Base-by-base conservation (phyloP, 768 basidiomycete genomes). In the Pulveroboletus sp. region DNA sequence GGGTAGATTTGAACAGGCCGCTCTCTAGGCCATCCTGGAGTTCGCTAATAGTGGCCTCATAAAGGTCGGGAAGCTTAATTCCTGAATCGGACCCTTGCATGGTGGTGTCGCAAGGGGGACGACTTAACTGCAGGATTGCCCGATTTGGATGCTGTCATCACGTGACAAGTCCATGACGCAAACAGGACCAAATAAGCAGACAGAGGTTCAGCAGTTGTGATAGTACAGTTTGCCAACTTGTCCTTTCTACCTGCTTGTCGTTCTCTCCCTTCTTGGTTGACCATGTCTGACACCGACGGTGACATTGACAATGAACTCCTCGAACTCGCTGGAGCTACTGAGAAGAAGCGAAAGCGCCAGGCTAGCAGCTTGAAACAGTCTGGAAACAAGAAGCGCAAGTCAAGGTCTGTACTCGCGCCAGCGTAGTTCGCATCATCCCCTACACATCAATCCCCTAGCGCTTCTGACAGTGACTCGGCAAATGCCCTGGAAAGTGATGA, bases 261-360 rank as follows among this genome's bases (percentile, higher is more conserved):
- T 39, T 35, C 45, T 39, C 40, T 26, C 27, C 38, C 24, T 32
- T 40, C 52, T 39, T 46, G 6, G 6, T 41, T 46, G 17, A 54
- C 54, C 53, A 77, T 79, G 77, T 76, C 78, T 37, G 77, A 77
- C 65, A 71, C 75, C 39, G 76, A 78, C 59, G 73, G 73, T 27
- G 71, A 80, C 56, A 71, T 79, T 40, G 73, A 73, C 61, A 86
- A 89, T 58, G 86, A 92, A 64, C 81, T 93, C 26, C 82, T 93
- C 38, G 88, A 80, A 60, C 84, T 93, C 39, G 86, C 86, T 0
- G 89, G 84, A 1, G 86, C 80, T 1, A 73, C 71, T 31, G 72
- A 80, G 44, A 83, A 85, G 64, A 86, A 83, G 66, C 83, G 83
- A 55, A 84, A 82, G 65, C 73, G 76, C 54, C 76, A 75, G 40